A percentile compares a stretch with the other conserved stretches of the same genome.
Evolutionary conservation across 768 basidiomycete genomes (phyloP).

Genomic region (Trametes meyenii): DNA sequence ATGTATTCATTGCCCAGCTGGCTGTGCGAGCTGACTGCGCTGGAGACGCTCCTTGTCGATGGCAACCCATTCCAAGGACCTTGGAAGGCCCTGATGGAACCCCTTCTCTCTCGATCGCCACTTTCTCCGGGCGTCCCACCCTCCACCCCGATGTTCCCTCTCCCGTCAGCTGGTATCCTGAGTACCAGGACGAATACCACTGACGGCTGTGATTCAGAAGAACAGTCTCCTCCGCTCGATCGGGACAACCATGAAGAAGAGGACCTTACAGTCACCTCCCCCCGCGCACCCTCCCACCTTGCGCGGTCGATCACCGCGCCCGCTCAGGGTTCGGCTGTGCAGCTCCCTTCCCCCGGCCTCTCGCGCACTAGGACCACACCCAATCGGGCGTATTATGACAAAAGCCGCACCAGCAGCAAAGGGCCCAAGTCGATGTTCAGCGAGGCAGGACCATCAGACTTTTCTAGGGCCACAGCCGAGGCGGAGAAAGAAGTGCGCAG

Average conservation of each 20-base stretch:
- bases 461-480: conserved; percentile 6
- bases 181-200: conserved; percentile 48
- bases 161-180: conserved; percentile 49
- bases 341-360: conserved; percentile 46
- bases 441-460: conserved; percentile 23
- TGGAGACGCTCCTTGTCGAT: conserved; percentile 91
- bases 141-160: conserved; percentile 62
- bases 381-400: conserved; percentile 44
- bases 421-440: conserved; percentile 23
- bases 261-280: conserved; percentile 68
- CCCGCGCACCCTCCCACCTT: conserved; percentile 52
- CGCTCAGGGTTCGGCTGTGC: conserved; percentile 24
- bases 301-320: conserved; percentile 52
- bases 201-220: conserved; percentile 49
- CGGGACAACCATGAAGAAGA: conserved; percentile 55
- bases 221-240: conserved; percentile 46
- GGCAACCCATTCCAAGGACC: conserved; percentile 95
- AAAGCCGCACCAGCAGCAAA: conserved; percentile 30
- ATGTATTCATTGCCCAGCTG: conserved; percentile 90
- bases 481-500: conserved; percentile 66
- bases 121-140: conserved; percentile 65
- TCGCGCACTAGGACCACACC: conserved; percentile 77
- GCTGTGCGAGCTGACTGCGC: conserved; percentile 83
- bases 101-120: conserved; percentile 68
- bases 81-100: conserved; percentile 88